Conservation (phyloP, 192 early-diverging fungal genomes). For the Coemansia sp. region DNA sequence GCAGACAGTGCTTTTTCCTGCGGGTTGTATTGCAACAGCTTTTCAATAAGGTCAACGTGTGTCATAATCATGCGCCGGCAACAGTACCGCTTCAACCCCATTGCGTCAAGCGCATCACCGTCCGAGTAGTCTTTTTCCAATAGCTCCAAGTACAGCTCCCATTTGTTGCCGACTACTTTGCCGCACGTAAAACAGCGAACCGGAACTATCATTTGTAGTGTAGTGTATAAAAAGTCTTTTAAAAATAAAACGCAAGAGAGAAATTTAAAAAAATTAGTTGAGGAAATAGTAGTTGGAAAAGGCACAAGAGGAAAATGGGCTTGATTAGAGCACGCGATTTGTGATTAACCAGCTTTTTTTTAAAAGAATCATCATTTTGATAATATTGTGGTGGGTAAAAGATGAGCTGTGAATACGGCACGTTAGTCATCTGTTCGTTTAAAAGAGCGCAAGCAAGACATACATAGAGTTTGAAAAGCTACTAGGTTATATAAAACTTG, state of each 20-base stretch:
- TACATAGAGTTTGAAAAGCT: no score
- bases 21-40: conserved; percentile 90
- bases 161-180: conserved; percentile 98
- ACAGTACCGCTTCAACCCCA: conserved; percentile 88
- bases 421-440: no score
- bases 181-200: conserved; percentile 98
- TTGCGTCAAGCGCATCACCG: conserved; percentile 71
- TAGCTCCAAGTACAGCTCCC: conserved; percentile 85
- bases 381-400: no score
- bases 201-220: conserved; percentile 86
- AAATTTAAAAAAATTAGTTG: background rate
- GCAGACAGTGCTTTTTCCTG: conserved; percentile 13
- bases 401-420: no score
- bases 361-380: no score
- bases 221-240: conserved; percentile 15
- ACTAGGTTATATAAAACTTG: no score
- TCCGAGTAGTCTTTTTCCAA: conserved; percentile 64
- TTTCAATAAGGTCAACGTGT: conserved; percentile 97
- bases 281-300: background rate
- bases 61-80: conserved; percentile 98
- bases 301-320: background rate
- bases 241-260: background rate
- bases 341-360: no score
- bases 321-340: background rate
- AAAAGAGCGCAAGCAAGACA: no score